Evolutionary conservation across 2,329 filamentous ascomycete species (phyloP), one percentile per base, ranked within the genome.

Genomic region (Neofusicoccum sp.): DNA sequence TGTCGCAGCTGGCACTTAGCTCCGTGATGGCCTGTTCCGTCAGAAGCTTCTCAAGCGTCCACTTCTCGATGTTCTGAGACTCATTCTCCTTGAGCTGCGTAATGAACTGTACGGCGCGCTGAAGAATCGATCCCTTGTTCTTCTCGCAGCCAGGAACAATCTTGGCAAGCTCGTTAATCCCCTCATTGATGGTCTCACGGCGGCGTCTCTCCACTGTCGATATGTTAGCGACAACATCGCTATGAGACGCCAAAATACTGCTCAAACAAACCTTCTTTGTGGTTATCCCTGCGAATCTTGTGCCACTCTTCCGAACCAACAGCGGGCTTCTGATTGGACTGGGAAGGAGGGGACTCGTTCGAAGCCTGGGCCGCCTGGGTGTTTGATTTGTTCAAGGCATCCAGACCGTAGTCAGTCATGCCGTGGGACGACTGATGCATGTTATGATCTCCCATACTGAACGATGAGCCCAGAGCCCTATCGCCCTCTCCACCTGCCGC

Each of bases 271-370:
- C 93, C 95, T 83, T 98, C 93, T 84, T 99, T 99, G 79, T 99
- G 95, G 66, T 98, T 99, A 70, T 98, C 93, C 73, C 96, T 95
- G 64, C 95, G 87, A 69, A 96, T 88, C 75, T 96, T 96, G 75
- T 99, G 95, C 95, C 95, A 99, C 76, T 98, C 93, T 58, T 96
- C 91, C 1, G 92, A 95, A 2, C 95, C 95, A n/a, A 98, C 95
- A 6, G 88, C 86, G 6, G 93, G 93, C 76, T 97, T 98, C 47
- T 71, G 72, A 28, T 69, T 63, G 14, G 66, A 62, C 40, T 66
- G 69, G 48, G 68, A 68, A 14, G 73, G 72, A 9, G 73, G 70
- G 30, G 72, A 73, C 44, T 74, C 73, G 65, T 71, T 74, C n/a
- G n/a, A n/a, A n/a, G 36, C 48, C 24, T 47, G 24, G 12, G 58